These are phyloP conservation scores for Talaromyces sp. DNA, from an alignment of 2,329 filamentous ascomycete genomes.

Conservation along the genomic window DNA sequence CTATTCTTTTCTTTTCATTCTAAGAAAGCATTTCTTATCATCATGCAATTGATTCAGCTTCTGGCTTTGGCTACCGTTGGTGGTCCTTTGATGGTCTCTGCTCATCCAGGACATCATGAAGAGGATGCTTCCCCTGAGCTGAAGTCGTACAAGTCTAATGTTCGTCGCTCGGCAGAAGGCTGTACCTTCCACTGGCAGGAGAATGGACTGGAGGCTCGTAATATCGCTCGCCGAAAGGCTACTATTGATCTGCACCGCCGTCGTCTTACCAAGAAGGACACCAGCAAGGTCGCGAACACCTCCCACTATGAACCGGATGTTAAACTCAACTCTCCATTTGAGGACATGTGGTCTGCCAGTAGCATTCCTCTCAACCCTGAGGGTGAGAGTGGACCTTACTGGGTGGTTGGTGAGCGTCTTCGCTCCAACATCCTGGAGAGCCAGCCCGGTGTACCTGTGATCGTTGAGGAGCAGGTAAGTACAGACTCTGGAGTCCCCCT, in stretches of 20 bases:
- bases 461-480: constrained; percentile 8
- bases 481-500: not conserved
- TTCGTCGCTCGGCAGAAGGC: not conserved
- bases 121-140: not conserved
- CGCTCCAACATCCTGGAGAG: constrained; percentile 13
- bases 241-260: not conserved
- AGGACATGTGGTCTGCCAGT: not conserved
- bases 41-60: not conserved
- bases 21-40: not conserved
- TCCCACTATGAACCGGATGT: not conserved
- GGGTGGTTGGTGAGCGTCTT: constrained; percentile 14
- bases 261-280: constrained; percentile 1
- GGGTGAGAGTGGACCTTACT: constrained; percentile 10
- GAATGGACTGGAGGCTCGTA: not conserved
- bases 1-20: not conserved
- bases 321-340: not conserved
- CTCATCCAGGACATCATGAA: not conserved
- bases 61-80: not conserved
- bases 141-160: not conserved
- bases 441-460: constrained; percentile 7
- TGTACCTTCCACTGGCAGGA: constrained; percentile 1
- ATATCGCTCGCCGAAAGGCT: not conserved
- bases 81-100: constrained; percentile 1
- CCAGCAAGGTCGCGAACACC: constrained; percentile 2
- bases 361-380: constrained; percentile 1